Conservation (phyloP, 192 early-diverging fungal genomes). For the Entomortierella lignicola region DNA sequence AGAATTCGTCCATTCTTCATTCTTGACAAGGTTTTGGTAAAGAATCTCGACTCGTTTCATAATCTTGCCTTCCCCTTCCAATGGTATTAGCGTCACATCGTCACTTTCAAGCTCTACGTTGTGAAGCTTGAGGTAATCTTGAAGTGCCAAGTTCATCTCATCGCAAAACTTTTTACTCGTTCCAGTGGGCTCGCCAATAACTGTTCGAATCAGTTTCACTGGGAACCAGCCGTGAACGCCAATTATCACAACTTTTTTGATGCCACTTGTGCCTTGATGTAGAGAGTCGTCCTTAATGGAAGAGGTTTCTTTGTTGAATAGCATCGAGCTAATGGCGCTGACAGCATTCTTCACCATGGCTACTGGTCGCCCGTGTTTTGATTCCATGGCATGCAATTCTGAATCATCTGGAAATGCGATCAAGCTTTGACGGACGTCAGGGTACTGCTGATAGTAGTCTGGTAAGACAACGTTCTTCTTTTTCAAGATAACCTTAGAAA, state of each 20-base stretch:
- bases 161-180: conserved; percentile 90
- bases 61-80: conserved; percentile 95
- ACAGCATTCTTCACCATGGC: conserved; percentile 52
- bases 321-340: conserved; percentile 53
- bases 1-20: conserved; percentile 55
- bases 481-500: conserved; percentile 38
- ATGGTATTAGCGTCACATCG: conserved; percentile 79
- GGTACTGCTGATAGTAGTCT: conserved; percentile 45
- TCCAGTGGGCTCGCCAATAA: conserved; percentile 94
- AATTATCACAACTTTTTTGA: conserved; percentile 76
- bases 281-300: not conserved
- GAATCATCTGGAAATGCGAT: not conserved
- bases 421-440: conserved; percentile 23
- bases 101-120: conserved; percentile 56
- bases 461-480: conserved; percentile 48
- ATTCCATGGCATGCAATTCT: not conserved
- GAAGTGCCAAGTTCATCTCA: conserved; percentile 82
- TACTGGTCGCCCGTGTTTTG: conserved; percentile 14
- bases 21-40: conserved; percentile 76
- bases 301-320: conserved; percentile 47
- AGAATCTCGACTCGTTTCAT: conserved; percentile 86
- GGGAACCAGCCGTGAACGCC: conserved; percentile 97
- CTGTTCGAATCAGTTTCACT: conserved; percentile 72
- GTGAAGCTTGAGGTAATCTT: conserved; percentile 64
- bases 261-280: conserved; percentile 34